These are phyloP conservation scores for Telfairia occidentalis DNA, from an alignment of 331 rosid genomes.

Conservation along the genomic window DNA sequence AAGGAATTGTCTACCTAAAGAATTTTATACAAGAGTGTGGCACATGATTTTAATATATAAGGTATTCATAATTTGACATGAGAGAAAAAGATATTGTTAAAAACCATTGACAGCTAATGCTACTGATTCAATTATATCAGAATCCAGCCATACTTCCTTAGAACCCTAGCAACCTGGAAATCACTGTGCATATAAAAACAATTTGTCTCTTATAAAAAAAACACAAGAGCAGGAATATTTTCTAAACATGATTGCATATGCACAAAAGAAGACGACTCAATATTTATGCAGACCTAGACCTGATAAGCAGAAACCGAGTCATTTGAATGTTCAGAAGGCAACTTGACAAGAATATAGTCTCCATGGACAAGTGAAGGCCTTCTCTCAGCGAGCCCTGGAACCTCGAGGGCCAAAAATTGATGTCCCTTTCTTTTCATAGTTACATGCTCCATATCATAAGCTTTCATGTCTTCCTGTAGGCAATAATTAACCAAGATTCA, in stretches of 20 bases:
- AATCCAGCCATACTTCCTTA: background rate
- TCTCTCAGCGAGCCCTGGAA: slow-evolving; percentile 92
- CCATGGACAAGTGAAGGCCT: slow-evolving; percentile 92
- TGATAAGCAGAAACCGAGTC: slow-evolving; percentile 25
- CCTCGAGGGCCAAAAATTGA: slow-evolving; percentile 53
- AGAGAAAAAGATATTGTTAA: background rate
- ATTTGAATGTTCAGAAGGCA: slow-evolving; percentile 18
- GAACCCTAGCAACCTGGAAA: background rate
- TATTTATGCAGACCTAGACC: slow-evolving; percentile 31
- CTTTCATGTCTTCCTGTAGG: slow-evolving; percentile 73
- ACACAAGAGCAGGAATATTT: background rate
- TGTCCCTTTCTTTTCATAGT: slow-evolving; percentile 38
- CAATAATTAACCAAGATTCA: slow-evolving; percentile 15
- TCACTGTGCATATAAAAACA: background rate
- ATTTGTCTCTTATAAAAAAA: too few relatives aligned
- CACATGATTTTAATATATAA: background rate
- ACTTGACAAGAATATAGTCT: slow-evolving; percentile 54
- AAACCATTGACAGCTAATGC: background rate
- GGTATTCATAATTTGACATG: background rate
- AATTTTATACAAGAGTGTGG: background rate
- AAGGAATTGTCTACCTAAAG: background rate
- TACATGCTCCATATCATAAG: slow-evolving; percentile 51
- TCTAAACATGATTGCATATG: background rate
- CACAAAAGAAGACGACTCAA: background rate
- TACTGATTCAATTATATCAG: background rate